Conservation (phyloP, 2,329 filamentous ascomycete genomes). For the Rhynchosporium secalis region DNA sequence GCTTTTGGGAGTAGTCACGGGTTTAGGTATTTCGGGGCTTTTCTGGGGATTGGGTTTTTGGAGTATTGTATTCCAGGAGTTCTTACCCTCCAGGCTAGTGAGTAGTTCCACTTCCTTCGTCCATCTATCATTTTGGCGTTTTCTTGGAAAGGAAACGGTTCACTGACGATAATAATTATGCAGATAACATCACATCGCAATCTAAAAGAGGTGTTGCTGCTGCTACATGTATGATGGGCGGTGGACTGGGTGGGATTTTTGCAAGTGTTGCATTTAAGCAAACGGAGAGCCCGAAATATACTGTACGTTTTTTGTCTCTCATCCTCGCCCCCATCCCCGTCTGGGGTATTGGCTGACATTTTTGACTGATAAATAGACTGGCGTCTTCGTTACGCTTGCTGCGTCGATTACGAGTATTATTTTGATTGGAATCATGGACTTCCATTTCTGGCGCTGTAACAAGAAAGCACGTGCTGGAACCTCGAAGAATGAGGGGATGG, state of each 20-base stretch:
- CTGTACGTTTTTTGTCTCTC: background rate
- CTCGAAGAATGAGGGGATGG: constrained; percentile 6
- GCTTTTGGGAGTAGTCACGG: constrained; percentile 50
- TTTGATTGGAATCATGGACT: constrained; percentile 10
- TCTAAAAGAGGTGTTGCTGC: constrained; percentile 83
- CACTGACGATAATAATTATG: constrained; percentile 72
- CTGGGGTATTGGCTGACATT: background rate
- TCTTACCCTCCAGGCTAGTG: constrained; percentile 45
- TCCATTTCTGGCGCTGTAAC: constrained; percentile 15
- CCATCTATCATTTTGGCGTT: background rate
- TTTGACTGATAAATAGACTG: background rate
- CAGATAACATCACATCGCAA: constrained; percentile 76
- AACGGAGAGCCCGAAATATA: constrained; percentile 39
- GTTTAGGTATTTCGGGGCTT: constrained; percentile 55
- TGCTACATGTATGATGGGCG: constrained; percentile 73
- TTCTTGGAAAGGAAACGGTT: background rate
- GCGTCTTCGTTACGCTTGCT: constrained; percentile 15
- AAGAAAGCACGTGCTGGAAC: constrained; percentile 15
- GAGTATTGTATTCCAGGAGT: constrained; percentile 68
- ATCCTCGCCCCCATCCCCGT: background rate
- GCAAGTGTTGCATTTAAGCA: constrained; percentile 67
- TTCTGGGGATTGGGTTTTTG: constrained; percentile 43
- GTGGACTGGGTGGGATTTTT: constrained; percentile 76
- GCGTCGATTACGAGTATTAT: constrained; percentile 2
- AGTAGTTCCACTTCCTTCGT: background rate